Conservation (phyloP, 352 stramenopile species). For the Pythium grandisporangium region DNA sequence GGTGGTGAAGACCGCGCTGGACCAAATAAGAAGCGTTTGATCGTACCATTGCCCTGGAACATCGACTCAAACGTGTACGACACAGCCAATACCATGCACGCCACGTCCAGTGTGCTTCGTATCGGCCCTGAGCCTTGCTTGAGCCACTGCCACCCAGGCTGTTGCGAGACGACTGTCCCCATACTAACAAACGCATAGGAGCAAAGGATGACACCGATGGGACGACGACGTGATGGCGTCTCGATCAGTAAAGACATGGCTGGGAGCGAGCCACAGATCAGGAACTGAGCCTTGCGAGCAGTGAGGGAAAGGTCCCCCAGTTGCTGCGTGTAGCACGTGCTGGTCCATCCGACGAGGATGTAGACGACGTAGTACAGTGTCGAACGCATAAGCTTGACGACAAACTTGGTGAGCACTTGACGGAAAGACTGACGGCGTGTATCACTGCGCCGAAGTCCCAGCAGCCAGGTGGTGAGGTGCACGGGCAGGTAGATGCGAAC, state of each 20-base stretch:
- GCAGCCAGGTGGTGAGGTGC: conserved; percentile 37
- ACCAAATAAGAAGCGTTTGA: conserved; percentile 6
- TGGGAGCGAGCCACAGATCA: conserved; percentile 32
- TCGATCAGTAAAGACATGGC: conserved; percentile 44
- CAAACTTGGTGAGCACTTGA: conserved; percentile 18
- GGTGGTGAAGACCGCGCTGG: too few species aligned
- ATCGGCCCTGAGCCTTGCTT: conserved; percentile 17
- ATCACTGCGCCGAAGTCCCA: conserved; percentile 29
- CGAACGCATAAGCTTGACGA: conserved; percentile 30
- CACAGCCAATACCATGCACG: conserved; percentile 20
- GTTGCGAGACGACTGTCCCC: conserved; percentile 22
- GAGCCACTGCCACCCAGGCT: conserved; percentile 19
- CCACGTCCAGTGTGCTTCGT: conserved; percentile 26
- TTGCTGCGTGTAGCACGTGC: conserved; percentile 25
- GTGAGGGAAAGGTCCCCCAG: conserved; percentile 31
- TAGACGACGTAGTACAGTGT: conserved; percentile 41
- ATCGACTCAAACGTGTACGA: conserved; percentile 21
- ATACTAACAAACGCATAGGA: conserved; percentile 54
- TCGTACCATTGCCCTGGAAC: conserved; percentile 3
- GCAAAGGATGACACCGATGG: conserved; percentile 49
- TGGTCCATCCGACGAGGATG: conserved; percentile 38
- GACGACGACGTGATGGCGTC: conserved; percentile 24
- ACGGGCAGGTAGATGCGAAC: conserved; percentile 48
- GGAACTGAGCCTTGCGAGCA: conserved; percentile 44
- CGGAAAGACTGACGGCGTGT: conserved; percentile 22